A percentile compares a stretch with the other conserved stretches of the same genome.
Evolutionary conservation across 441 rosid genomes (phyloP).

Genomic region (Biscutella laevigata): DNA sequence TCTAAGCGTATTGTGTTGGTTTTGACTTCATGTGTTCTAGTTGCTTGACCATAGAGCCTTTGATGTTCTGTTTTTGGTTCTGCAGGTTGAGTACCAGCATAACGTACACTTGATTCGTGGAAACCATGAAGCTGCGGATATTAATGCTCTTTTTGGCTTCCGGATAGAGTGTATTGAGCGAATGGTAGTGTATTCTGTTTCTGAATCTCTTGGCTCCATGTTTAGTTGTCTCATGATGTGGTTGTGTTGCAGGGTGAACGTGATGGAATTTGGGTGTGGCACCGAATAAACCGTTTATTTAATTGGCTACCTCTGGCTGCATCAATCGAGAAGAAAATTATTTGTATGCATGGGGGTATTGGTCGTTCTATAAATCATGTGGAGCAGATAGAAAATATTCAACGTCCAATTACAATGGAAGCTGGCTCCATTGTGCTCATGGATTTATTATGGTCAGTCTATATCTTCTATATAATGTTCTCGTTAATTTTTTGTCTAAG

Average conservation of each 20-base stretch:
- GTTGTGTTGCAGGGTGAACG: conserved; percentile 73
- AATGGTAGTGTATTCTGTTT: conserved; percentile 51
- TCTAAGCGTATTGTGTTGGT: conserved; percentile 1
- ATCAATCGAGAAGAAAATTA: conserved; percentile 94
- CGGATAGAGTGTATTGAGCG: conserved; percentile 99
- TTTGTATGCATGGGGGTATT: conserved; percentile 99
- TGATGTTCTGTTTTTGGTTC: conserved; percentile 20
- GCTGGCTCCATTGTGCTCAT: conserved; percentile 96
- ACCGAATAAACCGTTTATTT: conserved; percentile 91
- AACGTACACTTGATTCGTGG: too few species aligned
- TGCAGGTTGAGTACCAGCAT: too few species aligned
- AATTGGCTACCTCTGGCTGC: too few species aligned
- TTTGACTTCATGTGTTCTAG: conserved; percentile 10
- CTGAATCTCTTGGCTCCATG: not conserved
- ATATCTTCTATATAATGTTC: not conserved
- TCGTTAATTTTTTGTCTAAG: not conserved
- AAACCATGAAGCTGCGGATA: too few species aligned
- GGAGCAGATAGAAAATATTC: conserved; percentile 90
- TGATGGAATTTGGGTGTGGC: conserved; percentile 99
- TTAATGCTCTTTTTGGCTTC: too few species aligned
- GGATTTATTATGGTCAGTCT: conserved; percentile 92
- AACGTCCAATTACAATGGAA: conserved; percentile 98
- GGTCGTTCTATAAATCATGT: conserved; percentile 97
- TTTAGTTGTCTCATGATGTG: conserved; percentile 21
- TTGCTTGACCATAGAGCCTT: conserved; percentile 17